These are phyloP conservation scores for Penicillium corylophilum DNA, from an alignment of 2,329 filamentous ascomycete genomes.

Conservation along the genomic window DNA sequence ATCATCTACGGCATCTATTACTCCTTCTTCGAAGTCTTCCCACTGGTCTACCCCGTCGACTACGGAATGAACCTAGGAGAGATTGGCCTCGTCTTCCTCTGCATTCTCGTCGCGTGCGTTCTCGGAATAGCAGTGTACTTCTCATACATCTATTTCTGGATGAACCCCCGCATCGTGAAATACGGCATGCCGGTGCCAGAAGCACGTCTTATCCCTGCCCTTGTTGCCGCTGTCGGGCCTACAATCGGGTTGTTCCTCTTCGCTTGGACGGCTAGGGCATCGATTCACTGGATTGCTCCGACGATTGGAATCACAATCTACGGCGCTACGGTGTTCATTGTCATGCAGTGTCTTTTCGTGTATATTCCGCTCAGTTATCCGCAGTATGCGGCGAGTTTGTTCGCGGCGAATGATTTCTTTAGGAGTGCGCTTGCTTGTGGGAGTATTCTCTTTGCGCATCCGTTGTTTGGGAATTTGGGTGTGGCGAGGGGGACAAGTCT, in stretches of 20 bases:
- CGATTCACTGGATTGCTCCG: constrained; percentile 38
- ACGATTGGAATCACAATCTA: constrained; percentile 45
- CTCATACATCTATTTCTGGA: constrained; percentile 53
- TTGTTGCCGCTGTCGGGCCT: constrained; percentile 54
- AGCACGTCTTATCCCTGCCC: constrained; percentile 54
- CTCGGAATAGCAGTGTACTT: constrained; percentile 53
- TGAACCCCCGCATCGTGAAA: constrained; percentile 52
- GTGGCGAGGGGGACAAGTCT: constrained; percentile 34
- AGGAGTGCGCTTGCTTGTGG: constrained; percentile 25
- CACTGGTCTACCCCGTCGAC: constrained; percentile 59
- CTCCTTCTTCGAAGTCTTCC: constrained; percentile 66
- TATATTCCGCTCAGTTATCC: constrained; percentile 40
- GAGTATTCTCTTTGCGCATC: constrained; percentile 33
- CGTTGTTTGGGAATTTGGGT: constrained; percentile 35
- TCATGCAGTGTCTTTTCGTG: constrained; percentile 46
- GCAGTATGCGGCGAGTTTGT: constrained; percentile 35
- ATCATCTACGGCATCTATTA: constrained; percentile 56
- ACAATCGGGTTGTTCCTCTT: constrained; percentile 61
- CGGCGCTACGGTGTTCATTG: constrained; percentile 36
- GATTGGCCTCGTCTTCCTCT: constrained; percentile 61
- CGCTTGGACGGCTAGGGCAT: constrained; percentile 25
- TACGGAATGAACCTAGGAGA: constrained; percentile 62
- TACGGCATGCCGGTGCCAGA: constrained; percentile 55
- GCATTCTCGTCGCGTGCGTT: constrained; percentile 58
- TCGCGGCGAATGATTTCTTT: constrained; percentile 39